Evolutionary conservation across 2,329 filamentous ascomycete genomes (phyloP).

Genomic region (Pseudogymnoascus sp.): DNA sequence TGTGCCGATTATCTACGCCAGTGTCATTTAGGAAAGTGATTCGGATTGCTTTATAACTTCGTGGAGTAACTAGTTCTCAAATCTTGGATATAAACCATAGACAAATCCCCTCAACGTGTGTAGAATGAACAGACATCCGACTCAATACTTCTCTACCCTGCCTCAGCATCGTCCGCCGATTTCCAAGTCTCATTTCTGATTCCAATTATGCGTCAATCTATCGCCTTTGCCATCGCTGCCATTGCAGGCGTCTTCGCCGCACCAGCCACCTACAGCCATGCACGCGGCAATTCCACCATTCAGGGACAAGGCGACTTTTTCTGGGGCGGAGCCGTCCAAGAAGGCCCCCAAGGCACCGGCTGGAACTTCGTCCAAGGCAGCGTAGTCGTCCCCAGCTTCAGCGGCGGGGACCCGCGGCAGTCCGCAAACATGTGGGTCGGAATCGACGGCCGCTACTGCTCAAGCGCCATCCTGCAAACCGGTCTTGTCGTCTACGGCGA

Average conservation of each 20-base stretch:
- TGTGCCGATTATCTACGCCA: background rate
- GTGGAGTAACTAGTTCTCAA: background rate
- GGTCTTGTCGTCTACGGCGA: constrained; percentile 39
- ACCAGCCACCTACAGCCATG: background rate
- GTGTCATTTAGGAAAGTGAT: background rate
- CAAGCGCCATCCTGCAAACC: constrained; percentile 46
- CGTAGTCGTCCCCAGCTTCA: background rate
- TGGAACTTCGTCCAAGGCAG: background rate
- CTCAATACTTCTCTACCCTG: background rate
- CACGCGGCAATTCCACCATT: background rate
- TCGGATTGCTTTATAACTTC: background rate
- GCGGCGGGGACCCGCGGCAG: constrained; percentile 20
- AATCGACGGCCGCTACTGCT: constrained; percentile 51
- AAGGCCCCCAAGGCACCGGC: background rate
- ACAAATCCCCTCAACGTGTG: background rate
- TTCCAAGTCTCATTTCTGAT: background rate
- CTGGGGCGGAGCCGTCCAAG: constrained; percentile 2
- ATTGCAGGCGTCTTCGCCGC: background rate
- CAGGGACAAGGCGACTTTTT: background rate
- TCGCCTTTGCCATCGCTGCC: background rate
- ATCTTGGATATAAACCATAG: background rate
- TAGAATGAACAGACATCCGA: background rate
- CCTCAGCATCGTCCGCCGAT: background rate
- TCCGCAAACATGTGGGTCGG: constrained; percentile 51
- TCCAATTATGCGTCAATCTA: background rate